Conservation (phyloP, 2,329 filamentous ascomycete genomes). For the Amesomyces nigricolor region DNA sequence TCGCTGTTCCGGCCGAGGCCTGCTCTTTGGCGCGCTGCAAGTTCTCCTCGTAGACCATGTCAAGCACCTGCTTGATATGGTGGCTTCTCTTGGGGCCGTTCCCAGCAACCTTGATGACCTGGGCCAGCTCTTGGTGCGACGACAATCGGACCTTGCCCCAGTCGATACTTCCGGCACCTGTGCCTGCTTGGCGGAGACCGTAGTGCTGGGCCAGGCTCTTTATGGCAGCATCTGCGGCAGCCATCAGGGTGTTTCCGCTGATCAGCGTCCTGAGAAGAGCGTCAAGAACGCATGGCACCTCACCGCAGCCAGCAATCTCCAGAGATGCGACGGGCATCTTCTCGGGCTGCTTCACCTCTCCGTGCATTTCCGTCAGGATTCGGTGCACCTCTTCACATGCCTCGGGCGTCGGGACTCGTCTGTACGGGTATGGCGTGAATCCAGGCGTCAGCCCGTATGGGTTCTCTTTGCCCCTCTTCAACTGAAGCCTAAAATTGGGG, state of each 20-base stretch:
- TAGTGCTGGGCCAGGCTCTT: conserved; percentile 58
- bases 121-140: conserved; percentile 53
- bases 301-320: conserved; percentile 61
- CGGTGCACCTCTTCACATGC: conserved; percentile 65
- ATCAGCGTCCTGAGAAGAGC: conserved; percentile 49
- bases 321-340: conserved; percentile 64
- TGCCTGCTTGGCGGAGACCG: conserved; percentile 55
- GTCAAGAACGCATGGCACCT: conserved; percentile 51
- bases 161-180: conserved; percentile 66
- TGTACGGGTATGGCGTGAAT: conserved; percentile 62
- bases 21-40: conserved; percentile 39
- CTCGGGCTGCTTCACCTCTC: conserved; percentile 57
- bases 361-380: conserved; percentile 61
- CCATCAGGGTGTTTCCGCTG: conserved; percentile 46
- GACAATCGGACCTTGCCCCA: conserved; percentile 66
- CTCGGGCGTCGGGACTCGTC: conserved; percentile 56
- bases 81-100: conserved; percentile 65
- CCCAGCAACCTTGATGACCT: conserved; percentile 66
- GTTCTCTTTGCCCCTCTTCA: conserved; percentile 31
- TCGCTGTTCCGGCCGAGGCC: conserved; percentile 24
- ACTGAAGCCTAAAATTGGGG: conserved; percentile 17
- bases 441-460: conserved; percentile 51
- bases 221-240: conserved; percentile 58
- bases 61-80: conserved; percentile 67
- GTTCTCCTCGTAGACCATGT: conserved; percentile 64